These are phyloP conservation scores for Aspergillus puulaauensis DNA, from an alignment of 2,329 filamentous ascomycete species.

Conservation along the genomic window DNA sequence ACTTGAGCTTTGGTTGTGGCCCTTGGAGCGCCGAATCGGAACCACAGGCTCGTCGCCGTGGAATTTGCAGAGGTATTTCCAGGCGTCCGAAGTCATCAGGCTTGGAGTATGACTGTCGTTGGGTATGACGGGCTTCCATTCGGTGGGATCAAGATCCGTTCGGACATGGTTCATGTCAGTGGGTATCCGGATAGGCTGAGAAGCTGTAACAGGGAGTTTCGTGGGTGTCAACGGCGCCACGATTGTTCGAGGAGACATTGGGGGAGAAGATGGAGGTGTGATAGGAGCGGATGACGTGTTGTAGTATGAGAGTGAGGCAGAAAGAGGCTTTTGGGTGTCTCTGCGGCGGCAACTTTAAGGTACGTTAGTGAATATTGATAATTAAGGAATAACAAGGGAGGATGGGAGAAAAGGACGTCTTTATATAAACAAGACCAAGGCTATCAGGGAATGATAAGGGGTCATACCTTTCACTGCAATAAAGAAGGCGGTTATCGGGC, in stretches of 20 bases:
- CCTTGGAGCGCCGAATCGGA: conserved; percentile 18
- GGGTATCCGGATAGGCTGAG: conserved; percentile 39
- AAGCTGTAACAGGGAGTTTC: conserved; percentile 21
- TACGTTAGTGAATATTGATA: conserved; percentile 1
- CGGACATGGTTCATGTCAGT: conserved; percentile 36
- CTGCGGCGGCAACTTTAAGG: conserved; percentile 45
- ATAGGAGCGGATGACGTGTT: conserved; percentile 27
- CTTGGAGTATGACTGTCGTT: conserved; percentile 16
- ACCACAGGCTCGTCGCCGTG: conserved; percentile 30
- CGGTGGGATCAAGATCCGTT: conserved; percentile 49
- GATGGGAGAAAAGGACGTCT: background rate
- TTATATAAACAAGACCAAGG: conserved; percentile 4
- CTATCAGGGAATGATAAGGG: conserved; percentile 15
- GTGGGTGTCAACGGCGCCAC: conserved; percentile 39
- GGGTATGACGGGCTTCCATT: conserved; percentile 50
- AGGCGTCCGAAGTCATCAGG: conserved; percentile 41
- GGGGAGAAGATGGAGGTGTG: conserved; percentile 34
- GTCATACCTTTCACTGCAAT: conserved; percentile 64
- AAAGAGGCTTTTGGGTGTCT: conserved; percentile 47
- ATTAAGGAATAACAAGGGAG: background rate
- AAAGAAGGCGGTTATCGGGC: conserved; percentile 60
- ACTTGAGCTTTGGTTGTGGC: conserved; percentile 27
- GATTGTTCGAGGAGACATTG: conserved; percentile 37
- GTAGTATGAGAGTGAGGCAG: conserved; percentile 36
- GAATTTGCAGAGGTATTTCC: conserved; percentile 46